Base-by-base conservation (phyloP, 2,329 filamentous ascomycete genomes). In the Monosporascus cannonballus region DNA sequence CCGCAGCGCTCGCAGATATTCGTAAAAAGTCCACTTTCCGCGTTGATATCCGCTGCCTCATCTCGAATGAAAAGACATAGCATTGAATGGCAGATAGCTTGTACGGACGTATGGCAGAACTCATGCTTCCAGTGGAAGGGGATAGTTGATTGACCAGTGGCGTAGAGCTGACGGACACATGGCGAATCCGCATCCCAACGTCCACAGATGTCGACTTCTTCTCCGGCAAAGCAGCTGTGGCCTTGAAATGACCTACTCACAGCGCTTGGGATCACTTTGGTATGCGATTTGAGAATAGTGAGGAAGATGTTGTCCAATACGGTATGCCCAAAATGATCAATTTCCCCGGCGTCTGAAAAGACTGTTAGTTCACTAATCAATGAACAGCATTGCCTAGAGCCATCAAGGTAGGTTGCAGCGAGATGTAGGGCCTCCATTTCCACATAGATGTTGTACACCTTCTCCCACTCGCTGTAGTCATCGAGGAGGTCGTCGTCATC, bases 161-260 rank as follows among this genome's bases (percentile, higher is more conserved):
- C 58, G 11, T 68, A 53, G 2, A 73, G 60, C 1, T 54, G 42
- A 6, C 71, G 66, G 36, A 69, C 51, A 47, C 61, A 68, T 5
- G 64, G 58, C 1, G 72, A 71, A 48, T 74, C 70, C 1, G 69
- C 69, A 52, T 72, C 67, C 71, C 71, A 74, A 37, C 72, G 62
- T n/a, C 73, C 72, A 52, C 72, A 74, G 9, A 72, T 67, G 45
- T 73, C 71, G 3, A 71, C 62, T 49, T 74, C 70, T 56, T 73
- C 69, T n/a, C 70, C 72, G 17, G 17, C 59, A 51, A 71, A 73
- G 18, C 64, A 57, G 15, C 51, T 51, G 2, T 56, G 54, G 8
- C 57, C 57, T 6, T 25, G 57, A 14, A 71, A 63, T 0, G 53
- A 51, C 5, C 61, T 55, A 52, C 69, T 66, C 5, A 73, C 57